These are phyloP conservation scores for Sarocladium strictum DNA, from an alignment of 2,329 filamentous ascomycete species.

Conservation along the genomic window DNA sequence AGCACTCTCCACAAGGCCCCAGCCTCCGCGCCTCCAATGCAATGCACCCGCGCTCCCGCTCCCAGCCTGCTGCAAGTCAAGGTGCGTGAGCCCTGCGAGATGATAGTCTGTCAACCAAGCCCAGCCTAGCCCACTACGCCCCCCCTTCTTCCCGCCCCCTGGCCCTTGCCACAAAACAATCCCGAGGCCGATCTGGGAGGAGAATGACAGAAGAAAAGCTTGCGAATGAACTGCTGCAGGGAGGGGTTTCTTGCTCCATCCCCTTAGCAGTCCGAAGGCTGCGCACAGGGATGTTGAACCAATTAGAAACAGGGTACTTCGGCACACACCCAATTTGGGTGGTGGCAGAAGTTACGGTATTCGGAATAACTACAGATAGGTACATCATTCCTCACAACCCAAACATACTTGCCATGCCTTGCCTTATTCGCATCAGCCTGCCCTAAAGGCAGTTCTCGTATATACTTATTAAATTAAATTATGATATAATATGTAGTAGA, in stretches of 20 bases:
- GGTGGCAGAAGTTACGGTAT: too few relatives aligned
- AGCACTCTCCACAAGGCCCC: background rate
- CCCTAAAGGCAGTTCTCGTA: too few relatives aligned
- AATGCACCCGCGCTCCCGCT: conserved; percentile 8
- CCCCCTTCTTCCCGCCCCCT: background rate
- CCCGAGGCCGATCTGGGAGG: conserved; percentile 7
- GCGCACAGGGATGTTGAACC: too few relatives aligned
- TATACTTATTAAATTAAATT: too few relatives aligned
- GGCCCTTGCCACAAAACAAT: conserved; percentile 1
- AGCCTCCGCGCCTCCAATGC: conserved; percentile 6
- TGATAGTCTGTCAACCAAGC: conserved; percentile 2
- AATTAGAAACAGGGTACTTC: too few relatives aligned
- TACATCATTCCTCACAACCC: too few relatives aligned
- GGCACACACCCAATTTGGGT: too few relatives aligned
- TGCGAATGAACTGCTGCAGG: background rate
- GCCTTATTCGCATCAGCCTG: too few relatives aligned
- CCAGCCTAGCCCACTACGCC: background rate
- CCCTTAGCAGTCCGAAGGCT: too few relatives aligned
- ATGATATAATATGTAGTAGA: too few relatives aligned
- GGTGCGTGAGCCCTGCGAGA: conserved; percentile 6
- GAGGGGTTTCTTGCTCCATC: background rate
- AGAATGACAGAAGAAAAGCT: background rate
- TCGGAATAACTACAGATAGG: too few relatives aligned
- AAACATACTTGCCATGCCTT: too few relatives aligned
- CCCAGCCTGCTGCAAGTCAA: conserved; percentile 7